Percentiles rank a stretch among this genome's conserved stretches.
Evolutionary conservation across 2,329 filamentous ascomycete species (phyloP).

Genomic region (Davidsoniella eucalypti): DNA sequence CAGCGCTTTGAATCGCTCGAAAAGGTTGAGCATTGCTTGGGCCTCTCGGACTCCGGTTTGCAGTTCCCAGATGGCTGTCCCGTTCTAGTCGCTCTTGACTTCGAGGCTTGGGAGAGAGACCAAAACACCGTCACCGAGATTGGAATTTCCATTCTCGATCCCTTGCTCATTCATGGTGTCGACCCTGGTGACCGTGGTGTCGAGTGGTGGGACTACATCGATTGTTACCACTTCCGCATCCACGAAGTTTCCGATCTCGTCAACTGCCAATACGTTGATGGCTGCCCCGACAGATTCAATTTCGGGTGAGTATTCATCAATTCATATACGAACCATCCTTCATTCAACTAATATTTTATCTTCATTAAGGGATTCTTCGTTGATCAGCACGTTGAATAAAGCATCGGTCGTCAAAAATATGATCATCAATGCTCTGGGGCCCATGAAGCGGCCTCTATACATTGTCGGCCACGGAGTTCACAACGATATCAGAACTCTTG

Average conservation of each 20-base stretch:
- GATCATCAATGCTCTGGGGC: neutral
- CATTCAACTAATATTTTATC: neutral
- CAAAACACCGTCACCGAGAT: constrained; percentile 63
- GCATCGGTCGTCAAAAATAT: too few species aligned
- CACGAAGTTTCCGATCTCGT: constrained; percentile 46
- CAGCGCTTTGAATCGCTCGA: too few species aligned
- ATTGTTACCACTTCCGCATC: constrained; percentile 61
- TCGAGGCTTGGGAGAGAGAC: constrained; percentile 62
- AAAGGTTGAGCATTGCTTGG: too few species aligned
- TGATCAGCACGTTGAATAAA: too few species aligned
- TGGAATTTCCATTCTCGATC: constrained; percentile 70
- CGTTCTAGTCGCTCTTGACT: constrained; percentile 64
- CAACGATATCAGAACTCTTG: constrained; percentile 53
- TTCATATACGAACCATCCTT: constrained; percentile 8
- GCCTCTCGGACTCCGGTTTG: too few species aligned
- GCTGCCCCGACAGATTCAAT: constrained; percentile 57
- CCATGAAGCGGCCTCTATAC: constrained; percentile 3
- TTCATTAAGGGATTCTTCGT: neutral
- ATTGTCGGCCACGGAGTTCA: constrained; percentile 63
- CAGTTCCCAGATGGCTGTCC: constrained; percentile 1
- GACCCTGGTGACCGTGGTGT: constrained; percentile 43
- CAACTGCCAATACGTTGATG: constrained; percentile 53
- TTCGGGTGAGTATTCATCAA: constrained; percentile 44
- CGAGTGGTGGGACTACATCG: constrained; percentile 52
- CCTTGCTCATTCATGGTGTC: constrained; percentile 32